phyloP scores from a whole-genome alignment of 2,329 filamentous ascomycete species.

The Exophiala alcalophila region DNA sequence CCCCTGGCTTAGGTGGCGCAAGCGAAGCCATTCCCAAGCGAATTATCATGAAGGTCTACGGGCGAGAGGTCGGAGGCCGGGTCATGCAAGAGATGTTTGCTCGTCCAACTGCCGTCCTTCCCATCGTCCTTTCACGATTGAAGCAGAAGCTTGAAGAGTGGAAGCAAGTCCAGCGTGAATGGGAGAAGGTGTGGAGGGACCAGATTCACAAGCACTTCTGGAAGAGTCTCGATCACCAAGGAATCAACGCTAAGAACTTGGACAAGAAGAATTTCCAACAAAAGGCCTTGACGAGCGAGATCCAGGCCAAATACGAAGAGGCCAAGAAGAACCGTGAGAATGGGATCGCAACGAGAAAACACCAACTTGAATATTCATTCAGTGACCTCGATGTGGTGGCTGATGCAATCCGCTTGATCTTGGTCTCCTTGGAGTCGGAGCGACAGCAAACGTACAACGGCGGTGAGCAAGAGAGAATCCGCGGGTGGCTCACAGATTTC shows the following conservation, averaged over 20 bases:
- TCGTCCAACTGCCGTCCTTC: slow-evolving; percentile 80
- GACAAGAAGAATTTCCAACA: slow-evolving; percentile 90
- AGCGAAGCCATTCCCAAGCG: slow-evolving; percentile 96
- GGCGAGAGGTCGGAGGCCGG: slow-evolving; percentile 73
- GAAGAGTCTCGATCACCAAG: slow-evolving; percentile 95
- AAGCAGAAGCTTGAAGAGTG: slow-evolving; percentile 98
- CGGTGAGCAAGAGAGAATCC: slow-evolving; percentile 67
- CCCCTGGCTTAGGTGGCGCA: slow-evolving; percentile 79
- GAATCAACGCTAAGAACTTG: slow-evolving; percentile 78
- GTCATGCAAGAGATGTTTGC: slow-evolving; percentile 85
- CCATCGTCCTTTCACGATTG: slow-evolving; percentile 79
- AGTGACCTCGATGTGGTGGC: slow-evolving; percentile 65
- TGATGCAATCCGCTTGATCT: slow-evolving; percentile 49
- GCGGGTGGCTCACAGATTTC: slow-evolving; percentile 73
- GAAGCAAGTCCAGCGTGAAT: slow-evolving; percentile 94
- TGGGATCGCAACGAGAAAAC: slow-evolving; percentile 58
- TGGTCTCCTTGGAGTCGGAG: slow-evolving; percentile 51
- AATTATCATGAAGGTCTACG: slow-evolving; percentile 96
- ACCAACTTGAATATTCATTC: slow-evolving; percentile 76
- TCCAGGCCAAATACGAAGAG: slow-evolving; percentile 90
- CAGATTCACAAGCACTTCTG: slow-evolving; percentile 94
- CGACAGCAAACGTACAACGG: slow-evolving; percentile 49
- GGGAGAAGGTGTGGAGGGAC: slow-evolving; percentile 98
- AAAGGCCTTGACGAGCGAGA: slow-evolving; percentile 84
- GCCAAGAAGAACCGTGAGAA: slow-evolving; percentile 69